These are phyloP conservation scores for Cronartium quercuum DNA, from an alignment of 1,284 basidiomycete species.

Conservation along the genomic window DNA sequence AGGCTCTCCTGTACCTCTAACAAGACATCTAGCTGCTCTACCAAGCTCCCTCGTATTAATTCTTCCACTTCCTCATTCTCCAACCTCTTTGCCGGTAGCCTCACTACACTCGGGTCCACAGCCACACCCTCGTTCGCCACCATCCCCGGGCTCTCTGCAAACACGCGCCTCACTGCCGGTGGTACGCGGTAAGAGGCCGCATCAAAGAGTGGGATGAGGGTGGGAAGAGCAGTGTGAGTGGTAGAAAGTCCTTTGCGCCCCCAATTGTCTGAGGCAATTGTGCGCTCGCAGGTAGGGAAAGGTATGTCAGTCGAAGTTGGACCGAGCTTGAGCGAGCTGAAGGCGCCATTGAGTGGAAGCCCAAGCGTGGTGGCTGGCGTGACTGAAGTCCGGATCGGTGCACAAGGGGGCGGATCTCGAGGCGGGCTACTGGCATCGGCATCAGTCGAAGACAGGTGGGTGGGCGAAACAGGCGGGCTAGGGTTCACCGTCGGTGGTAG, in stretches of 20 bases:
- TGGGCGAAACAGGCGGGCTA: background rate
- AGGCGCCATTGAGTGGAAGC: background rate
- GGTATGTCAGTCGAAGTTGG: background rate
- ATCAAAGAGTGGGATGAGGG: slow-evolving; percentile 12
- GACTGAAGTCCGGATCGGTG: background rate
- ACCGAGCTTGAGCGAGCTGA: background rate
- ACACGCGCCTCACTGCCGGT: background rate
- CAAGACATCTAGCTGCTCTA: background rate
- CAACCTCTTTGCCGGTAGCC: background rate
- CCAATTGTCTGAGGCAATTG: background rate
- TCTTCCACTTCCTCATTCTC: background rate
- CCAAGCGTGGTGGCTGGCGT: background rate
- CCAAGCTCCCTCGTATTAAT: background rate
- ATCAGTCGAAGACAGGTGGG: background rate
- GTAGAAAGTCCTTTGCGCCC: background rate
- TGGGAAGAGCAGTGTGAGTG: background rate
- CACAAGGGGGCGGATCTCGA: background rate
- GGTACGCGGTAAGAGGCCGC: background rate
- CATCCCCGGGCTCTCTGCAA: background rate
- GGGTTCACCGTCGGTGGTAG: background rate
- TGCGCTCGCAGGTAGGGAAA: background rate
- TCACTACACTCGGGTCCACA: background rate
- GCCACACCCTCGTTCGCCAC: background rate
- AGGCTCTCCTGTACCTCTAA: background rate
- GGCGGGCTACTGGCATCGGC: background rate